Percentiles rank a stretch among this genome's conserved stretches.
Evolutionary conservation across 768 basidiomycete species (phyloP).

Genomic region (Pulveroboletus sp.): DNA sequence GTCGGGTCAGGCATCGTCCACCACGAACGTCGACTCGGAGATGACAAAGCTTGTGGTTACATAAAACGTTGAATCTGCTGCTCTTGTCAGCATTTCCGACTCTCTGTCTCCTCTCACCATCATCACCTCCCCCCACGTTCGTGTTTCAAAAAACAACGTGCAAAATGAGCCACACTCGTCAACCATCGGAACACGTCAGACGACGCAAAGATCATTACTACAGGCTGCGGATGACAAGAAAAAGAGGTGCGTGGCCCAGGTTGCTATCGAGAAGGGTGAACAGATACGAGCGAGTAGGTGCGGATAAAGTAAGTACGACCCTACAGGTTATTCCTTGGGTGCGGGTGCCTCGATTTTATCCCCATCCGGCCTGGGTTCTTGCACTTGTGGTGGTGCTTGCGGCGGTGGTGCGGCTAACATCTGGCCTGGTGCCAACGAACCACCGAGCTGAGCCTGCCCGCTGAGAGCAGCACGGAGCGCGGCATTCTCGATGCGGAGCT

Average conservation of each 20-base stretch:
- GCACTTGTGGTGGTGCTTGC: slow-evolving; percentile 19
- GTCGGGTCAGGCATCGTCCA: too few relatives aligned
- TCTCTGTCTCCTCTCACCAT: slow-evolving; percentile 34
- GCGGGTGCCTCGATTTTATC: slow-evolving; percentile 26
- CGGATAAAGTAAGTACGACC: background rate
- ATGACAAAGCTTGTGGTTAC: slow-evolving; percentile 36
- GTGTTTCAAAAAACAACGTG: background rate
- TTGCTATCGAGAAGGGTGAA: slow-evolving; percentile 8
- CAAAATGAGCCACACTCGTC: background rate
- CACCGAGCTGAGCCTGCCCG: slow-evolving; percentile 34
- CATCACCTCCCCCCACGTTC: slow-evolving; percentile 9
- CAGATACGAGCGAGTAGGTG: slow-evolving; percentile 2
- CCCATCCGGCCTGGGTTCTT: slow-evolving; percentile 24
- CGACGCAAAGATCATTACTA: slow-evolving; percentile 19
- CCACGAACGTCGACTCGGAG: too few relatives aligned
- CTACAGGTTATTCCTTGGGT: slow-evolving; percentile 19
- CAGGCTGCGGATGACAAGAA: slow-evolving; percentile 5
- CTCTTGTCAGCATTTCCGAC: slow-evolving; percentile 34
- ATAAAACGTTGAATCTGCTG: slow-evolving; percentile 30
- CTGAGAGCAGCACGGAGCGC: slow-evolving; percentile 67
- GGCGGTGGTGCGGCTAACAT: slow-evolving; percentile 21
- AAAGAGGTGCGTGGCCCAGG: slow-evolving; percentile 13
- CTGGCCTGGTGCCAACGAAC: slow-evolving; percentile 30
- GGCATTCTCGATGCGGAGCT: slow-evolving; percentile 79
- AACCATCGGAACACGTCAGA: background rate